Evolutionary conservation across 2,329 filamentous ascomycete species (phyloP).

Genomic region (Neurospora sp.): DNA sequence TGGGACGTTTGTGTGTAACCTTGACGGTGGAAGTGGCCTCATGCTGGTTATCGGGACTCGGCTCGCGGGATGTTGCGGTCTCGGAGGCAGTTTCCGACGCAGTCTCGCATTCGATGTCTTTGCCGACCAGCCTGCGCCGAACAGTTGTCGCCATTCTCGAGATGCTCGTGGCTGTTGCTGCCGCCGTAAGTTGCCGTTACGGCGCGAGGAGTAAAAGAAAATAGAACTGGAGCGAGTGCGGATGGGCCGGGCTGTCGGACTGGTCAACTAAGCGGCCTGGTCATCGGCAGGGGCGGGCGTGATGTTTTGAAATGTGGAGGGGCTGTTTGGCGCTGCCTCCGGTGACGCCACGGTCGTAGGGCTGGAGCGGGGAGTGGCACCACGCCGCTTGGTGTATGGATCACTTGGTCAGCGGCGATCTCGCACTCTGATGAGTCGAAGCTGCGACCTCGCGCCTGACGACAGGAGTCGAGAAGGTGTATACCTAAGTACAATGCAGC

Average conservation of each 20-base stretch:
- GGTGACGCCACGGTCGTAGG: background rate
- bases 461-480: background rate
- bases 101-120: conserved; percentile 5
- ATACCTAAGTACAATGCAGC: background rate
- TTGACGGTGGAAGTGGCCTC: conserved; percentile 27
- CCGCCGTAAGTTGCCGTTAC: background rate
- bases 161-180: background rate
- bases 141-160: conserved; percentile 19
- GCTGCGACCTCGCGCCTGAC: background rate
- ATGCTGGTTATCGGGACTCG: conserved; percentile 23
- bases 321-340: background rate
- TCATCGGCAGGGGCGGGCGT: background rate
- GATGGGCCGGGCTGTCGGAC: background rate
- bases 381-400: background rate
- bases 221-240: background rate
- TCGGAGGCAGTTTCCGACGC: conserved; percentile 19
- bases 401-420: background rate
- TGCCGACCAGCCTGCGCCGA: conserved; percentile 16
- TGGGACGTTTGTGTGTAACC: conserved; percentile 33
- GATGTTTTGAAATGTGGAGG: background rate
- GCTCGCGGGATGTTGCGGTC: conserved; percentile 23
- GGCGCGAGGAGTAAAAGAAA: background rate
- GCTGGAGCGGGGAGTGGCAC: background rate
- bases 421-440: background rate
- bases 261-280: background rate